Conservation (phyloP, 352 stramenopile species). For the Globisporangium paroecandrum region DNA sequence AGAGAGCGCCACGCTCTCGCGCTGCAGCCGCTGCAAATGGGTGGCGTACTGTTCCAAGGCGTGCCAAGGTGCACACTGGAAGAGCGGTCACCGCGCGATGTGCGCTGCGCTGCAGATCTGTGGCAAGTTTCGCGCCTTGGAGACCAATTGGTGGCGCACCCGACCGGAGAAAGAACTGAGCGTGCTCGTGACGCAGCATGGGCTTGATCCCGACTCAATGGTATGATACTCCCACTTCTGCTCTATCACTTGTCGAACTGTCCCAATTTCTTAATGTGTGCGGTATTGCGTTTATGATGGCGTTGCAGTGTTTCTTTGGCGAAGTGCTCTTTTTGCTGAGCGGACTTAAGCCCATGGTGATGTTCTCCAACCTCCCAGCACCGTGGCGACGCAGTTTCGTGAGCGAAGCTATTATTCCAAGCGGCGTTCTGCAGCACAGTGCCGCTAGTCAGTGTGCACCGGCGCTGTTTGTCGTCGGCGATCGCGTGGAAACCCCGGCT, state of each 20-base stretch:
- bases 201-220: constrained; percentile 49
- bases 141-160: constrained; percentile 32
- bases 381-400: constrained; percentile 44
- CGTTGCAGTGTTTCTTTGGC: constrained; percentile 51
- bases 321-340: constrained; percentile 66
- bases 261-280: neutral
- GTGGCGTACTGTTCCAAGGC: constrained; percentile 55
- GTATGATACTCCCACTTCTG: constrained; percentile 10
- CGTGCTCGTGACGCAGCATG: constrained; percentile 21
- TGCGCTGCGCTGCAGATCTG: constrained; percentile 30
- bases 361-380: constrained; percentile 64
- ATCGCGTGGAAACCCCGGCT: constrained; percentile 38
- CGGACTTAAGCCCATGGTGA: constrained; percentile 56
- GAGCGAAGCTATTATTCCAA: constrained; percentile 33
- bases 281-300: neutral
- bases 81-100: constrained; percentile 26
- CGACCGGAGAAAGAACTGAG: constrained; percentile 25
- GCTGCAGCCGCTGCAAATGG: constrained; percentile 57
- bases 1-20: constrained; percentile 18
- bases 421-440: constrained; percentile 26
- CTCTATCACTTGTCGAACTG: too few relatives aligned
- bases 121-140: constrained; percentile 26
- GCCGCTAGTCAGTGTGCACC: neutral
- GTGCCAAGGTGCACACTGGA: constrained; percentile 58
- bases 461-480: constrained; percentile 24